Conservation (phyloP, 352 stramenopile species). For the Globisporangium paddicum region DNA sequence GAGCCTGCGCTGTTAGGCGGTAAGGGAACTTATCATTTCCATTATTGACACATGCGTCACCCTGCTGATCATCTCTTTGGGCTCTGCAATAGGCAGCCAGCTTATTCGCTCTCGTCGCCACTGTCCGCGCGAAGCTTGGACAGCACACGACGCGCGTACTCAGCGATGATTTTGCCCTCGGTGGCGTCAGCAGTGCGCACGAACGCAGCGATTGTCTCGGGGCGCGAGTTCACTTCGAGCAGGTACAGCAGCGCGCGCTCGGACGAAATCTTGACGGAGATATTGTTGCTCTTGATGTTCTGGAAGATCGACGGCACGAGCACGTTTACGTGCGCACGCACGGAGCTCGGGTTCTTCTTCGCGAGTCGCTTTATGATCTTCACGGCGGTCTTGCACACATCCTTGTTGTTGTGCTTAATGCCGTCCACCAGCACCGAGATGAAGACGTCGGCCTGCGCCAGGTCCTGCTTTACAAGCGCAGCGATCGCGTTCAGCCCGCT, state of each 20-base stretch:
- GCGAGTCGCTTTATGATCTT: constrained; percentile 69
- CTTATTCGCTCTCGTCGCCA: constrained; percentile 73
- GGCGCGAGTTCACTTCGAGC: constrained; percentile 78
- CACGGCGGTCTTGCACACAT: constrained; percentile 66
- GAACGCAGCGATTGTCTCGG: constrained; percentile 77
- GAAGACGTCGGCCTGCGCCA: constrained; percentile 29
- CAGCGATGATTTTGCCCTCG: constrained; percentile 81
- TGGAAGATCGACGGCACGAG: constrained; percentile 79
- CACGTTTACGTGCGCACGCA: constrained; percentile 40
- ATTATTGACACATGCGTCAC: background rate
- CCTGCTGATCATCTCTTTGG: no score
- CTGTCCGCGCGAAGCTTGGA: constrained; percentile 85
- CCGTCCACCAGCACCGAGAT: constrained; percentile 55
- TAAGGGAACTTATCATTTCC: background rate
- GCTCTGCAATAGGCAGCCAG: background rate
- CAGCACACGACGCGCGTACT: constrained; percentile 85
- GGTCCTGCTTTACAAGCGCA: constrained; percentile 47
- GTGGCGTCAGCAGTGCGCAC: constrained; percentile 35
- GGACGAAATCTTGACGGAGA: constrained; percentile 82
- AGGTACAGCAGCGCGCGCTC: constrained; percentile 85
- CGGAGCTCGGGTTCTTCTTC: constrained; percentile 57
- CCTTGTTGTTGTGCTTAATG: constrained; percentile 75
- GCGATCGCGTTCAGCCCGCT: constrained; percentile 51
- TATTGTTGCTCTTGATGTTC: constrained; percentile 88
- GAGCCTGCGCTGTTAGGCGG: background rate